phyloP scores from a whole-genome alignment of 805 yeast species.

The Metahyphopichia silvanorum region DNA sequence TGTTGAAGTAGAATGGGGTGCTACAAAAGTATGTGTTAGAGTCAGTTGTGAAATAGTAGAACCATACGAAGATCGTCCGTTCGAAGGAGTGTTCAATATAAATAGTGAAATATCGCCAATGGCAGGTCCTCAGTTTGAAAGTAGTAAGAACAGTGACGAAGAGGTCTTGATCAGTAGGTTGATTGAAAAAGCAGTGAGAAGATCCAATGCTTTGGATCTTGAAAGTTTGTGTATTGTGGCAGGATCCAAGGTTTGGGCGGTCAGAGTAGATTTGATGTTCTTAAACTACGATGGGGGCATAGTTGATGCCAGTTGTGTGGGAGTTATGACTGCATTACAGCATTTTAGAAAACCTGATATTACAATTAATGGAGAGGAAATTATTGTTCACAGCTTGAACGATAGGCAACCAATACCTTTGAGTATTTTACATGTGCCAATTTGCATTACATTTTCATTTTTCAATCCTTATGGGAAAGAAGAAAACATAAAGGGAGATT shows the following conservation, averaged over 20 bases:
- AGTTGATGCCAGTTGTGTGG: constrained; percentile 86
- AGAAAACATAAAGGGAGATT: constrained; percentile 67
- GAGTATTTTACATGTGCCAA: constrained; percentile 83
- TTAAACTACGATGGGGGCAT: constrained; percentile 91
- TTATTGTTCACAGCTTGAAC: constrained; percentile 64
- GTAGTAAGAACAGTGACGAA: constrained; percentile 67
- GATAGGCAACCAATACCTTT: constrained; percentile 88
- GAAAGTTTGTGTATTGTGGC: constrained; percentile 90
- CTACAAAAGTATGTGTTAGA: constrained; percentile 64
- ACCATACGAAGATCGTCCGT: constrained; percentile 90
- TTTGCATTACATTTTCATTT: constrained; percentile 86
- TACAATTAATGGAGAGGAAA: constrained; percentile 47
- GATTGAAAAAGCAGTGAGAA: constrained; percentile 86
- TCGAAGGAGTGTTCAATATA: constrained; percentile 84
- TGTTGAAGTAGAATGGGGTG: constrained; percentile 75
- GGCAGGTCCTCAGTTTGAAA: constrained; percentile 85
- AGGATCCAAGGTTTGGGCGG: constrained; percentile 86
- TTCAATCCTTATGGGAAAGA: constrained; percentile 66
- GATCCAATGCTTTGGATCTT: constrained; percentile 87
- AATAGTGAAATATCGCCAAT: constrained; percentile 85
- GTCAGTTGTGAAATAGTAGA: constrained; percentile 72
- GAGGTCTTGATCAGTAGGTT: constrained; percentile 79
- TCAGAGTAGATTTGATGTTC: constrained; percentile 87
- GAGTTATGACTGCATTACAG: constrained; percentile 79
- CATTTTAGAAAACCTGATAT: constrained; percentile 86